These are phyloP conservation scores for Ensete glaucum DNA, from an alignment of 176 grass and related monocot species.

Conservation along the genomic window DNA sequence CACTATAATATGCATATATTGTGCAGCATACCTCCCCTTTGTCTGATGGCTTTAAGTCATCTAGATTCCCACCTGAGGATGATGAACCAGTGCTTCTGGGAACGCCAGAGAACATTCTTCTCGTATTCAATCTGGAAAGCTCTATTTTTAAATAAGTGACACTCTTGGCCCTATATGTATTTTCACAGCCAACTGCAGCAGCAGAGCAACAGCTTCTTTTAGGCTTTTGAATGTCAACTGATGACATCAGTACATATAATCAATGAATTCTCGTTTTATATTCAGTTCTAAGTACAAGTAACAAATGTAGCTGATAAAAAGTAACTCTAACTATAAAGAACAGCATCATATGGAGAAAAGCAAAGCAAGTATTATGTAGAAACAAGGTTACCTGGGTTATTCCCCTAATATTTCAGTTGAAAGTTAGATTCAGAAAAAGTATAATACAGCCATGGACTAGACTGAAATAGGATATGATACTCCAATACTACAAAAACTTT, in stretches of 20 bases:
- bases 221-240: background rate
- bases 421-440: too few relatives aligned
- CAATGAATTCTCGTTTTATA: background rate
- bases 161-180: slow-evolving; percentile 4
- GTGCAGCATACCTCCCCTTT: slow-evolving; percentile 41
- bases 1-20: background rate
- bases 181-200: slow-evolving; percentile 4
- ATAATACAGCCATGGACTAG: too few relatives aligned
- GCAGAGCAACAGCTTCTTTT: background rate
- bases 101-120: slow-evolving; percentile 19
- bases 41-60: slow-evolving; percentile 33
- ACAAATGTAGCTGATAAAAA: background rate
- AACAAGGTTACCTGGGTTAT: too few relatives aligned
- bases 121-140: slow-evolving; percentile 20
- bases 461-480: background rate
- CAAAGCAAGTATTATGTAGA: background rate
- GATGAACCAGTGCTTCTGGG: slow-evolving; percentile 33
- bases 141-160: slow-evolving; percentile 20
- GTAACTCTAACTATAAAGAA: background rate
- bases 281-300: background rate
- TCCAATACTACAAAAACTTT: background rate
- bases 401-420: too few relatives aligned
- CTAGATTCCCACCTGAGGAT: slow-evolving; percentile 29
- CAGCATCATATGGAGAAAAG: background rate
- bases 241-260: background rate